phyloP scores from a whole-genome alignment of 2,329 filamentous ascomycete genomes.

The Grosmannia serpens region DNA sequence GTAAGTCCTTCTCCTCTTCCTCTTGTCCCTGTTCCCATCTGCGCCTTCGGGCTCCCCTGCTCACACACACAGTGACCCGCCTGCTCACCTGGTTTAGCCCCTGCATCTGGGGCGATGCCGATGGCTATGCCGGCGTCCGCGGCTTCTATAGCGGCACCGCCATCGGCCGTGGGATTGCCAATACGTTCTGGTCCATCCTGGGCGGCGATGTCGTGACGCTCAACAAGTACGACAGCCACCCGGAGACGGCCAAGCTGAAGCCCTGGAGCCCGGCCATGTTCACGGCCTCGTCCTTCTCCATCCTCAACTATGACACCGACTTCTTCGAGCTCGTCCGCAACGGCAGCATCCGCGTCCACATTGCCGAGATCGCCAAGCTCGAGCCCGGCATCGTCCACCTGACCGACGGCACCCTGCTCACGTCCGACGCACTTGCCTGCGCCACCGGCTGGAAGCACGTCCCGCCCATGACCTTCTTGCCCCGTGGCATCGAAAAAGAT shows the following conservation, averaged over 20 bases:
- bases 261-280: constrained; percentile 41
- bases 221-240: constrained; percentile 42
- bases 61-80: constrained; percentile 35
- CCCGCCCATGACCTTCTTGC: constrained; percentile 40
- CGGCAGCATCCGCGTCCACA: constrained; percentile 40
- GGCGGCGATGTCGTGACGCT: constrained; percentile 41
- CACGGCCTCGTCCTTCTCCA: constrained; percentile 42
- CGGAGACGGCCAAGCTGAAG: constrained; percentile 40
- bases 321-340: constrained; percentile 44
- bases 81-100: constrained; percentile 65
- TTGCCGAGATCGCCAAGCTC: constrained; percentile 38
- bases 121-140: constrained; percentile 44
- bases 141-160: constrained; percentile 45
- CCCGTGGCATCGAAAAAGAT: constrained; percentile 31
- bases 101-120: constrained; percentile 57
- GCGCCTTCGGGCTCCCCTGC: background rate
- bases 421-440: constrained; percentile 40
- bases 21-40: background rate
- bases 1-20: constrained; percentile 19
- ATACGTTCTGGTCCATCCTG: constrained; percentile 46
- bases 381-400: constrained; percentile 35
- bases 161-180: constrained; percentile 42
- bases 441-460: constrained; percentile 48
- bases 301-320: constrained; percentile 47
- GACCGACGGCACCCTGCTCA: constrained; percentile 32